These are phyloP conservation scores for Somion occarium DNA, from an alignment of 1,284 basidiomycete genomes.

Conservation along the genomic window DNA sequence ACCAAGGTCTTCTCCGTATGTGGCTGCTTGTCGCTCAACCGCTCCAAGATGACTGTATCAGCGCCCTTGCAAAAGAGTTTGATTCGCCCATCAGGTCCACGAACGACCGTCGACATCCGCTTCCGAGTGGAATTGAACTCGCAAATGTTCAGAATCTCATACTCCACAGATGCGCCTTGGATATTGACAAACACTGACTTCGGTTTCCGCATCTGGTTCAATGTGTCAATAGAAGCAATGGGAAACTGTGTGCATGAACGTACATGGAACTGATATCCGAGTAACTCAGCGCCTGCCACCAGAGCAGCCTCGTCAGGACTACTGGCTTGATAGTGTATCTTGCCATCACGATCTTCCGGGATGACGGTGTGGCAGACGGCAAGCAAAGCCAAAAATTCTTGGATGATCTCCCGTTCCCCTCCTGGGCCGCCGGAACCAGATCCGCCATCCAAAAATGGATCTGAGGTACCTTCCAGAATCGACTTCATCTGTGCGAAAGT, in stretches of 20 bases:
- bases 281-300: constrained; percentile 88
- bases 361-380: constrained; percentile 99
- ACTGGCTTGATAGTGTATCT: constrained; percentile 91
- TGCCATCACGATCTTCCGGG: constrained; percentile 85
- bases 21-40: constrained; percentile 76
- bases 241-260: constrained; percentile 29
- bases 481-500: constrained; percentile 72
- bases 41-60: constrained; percentile 94
- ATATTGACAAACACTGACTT: constrained; percentile 90
- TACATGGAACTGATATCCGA: constrained; percentile 94
- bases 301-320: constrained; percentile 98
- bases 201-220: constrained; percentile 84
- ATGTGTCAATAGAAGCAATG: constrained; percentile 2
- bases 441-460: constrained; percentile 51
- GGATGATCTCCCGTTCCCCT: constrained; percentile 52
- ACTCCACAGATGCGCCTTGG: constrained; percentile 72
- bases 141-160: constrained; percentile 93
- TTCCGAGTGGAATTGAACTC: constrained; percentile 99
- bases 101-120: constrained; percentile 94
- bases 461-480: constrained; percentile 42
- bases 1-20: constrained; percentile 84
- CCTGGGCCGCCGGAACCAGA: constrained; percentile 30
- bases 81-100: constrained; percentile 86
- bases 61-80: constrained; percentile 97
- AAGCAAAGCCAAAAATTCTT: constrained; percentile 87